phyloP scores from a whole-genome alignment of 805 yeast species.

The Spathaspora girioi region DNA sequence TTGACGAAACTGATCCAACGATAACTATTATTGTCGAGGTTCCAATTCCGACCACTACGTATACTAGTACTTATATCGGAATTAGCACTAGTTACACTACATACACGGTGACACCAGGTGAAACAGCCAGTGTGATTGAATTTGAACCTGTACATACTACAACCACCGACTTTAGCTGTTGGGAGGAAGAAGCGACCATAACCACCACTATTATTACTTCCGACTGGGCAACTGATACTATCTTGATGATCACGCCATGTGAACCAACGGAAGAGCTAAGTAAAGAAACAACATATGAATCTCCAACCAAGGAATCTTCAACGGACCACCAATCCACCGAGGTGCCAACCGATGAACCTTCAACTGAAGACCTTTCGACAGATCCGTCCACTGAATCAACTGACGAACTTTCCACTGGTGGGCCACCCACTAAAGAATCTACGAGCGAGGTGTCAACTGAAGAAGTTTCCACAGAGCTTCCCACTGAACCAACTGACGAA shows the following conservation, averaged over 20 bases:
- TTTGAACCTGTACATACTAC: conserved; percentile 7
- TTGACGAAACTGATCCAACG: conserved; percentile 12
- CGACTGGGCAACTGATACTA: not conserved
- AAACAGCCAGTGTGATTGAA: conserved; percentile 15
- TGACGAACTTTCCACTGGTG: too few species aligned
- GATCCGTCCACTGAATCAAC: too few species aligned
- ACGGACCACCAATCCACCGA: too few species aligned
- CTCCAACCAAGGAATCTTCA: too few species aligned
- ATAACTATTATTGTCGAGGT: conserved; percentile 18
- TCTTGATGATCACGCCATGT: not conserved
- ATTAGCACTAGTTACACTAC: conserved; percentile 11
- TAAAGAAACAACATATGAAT: too few species aligned
- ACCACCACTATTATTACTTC: not conserved
- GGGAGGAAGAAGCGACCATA: not conserved
- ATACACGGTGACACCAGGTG: conserved; percentile 13
- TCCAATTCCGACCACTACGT: conserved; percentile 15
- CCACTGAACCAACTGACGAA: too few species aligned
- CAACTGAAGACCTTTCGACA: too few species aligned
- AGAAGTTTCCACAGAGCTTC: too few species aligned
- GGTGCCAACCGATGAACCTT: too few species aligned
- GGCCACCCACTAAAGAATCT: too few species aligned
- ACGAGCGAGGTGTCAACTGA: too few species aligned
- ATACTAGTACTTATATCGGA: conserved; percentile 4
- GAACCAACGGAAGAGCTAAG: not conserved
- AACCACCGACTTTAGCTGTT: not conserved